These are phyloP conservation scores for Ceratocystis colombiana DNA, from an alignment of 2,329 filamentous ascomycete species.

Conservation along the genomic window DNA sequence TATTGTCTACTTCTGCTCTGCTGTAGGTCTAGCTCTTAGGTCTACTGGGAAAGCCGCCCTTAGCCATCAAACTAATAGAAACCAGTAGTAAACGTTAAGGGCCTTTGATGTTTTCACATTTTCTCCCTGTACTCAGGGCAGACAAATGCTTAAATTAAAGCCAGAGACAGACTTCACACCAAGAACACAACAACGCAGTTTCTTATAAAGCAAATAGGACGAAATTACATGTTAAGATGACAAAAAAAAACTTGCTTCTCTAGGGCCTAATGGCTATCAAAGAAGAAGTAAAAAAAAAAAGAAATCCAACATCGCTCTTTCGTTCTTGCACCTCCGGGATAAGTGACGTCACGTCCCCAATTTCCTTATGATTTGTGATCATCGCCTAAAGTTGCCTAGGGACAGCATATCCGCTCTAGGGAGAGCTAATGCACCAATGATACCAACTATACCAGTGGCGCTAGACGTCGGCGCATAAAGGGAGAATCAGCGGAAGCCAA, in stretches of 20 bases:
- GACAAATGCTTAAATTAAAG: too few relatives aligned
- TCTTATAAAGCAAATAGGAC: too few relatives aligned
- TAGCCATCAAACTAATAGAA: not conserved
- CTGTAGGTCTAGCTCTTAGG: not conserved
- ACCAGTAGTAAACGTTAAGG: not conserved
- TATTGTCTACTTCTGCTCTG: not conserved
- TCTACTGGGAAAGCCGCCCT: not conserved
- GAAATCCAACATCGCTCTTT: not conserved
- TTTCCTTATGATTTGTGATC: too few relatives aligned
- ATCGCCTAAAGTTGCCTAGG: not conserved
- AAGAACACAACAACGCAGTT: too few relatives aligned
- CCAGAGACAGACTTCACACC: too few relatives aligned
- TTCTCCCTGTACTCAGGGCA: conserved; percentile 13
- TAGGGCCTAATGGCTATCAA: not conserved
- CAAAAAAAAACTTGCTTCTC: not conserved
- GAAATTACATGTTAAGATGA: not conserved
- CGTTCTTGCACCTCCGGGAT: not conserved
- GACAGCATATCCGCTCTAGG: not conserved
- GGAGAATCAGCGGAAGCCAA: not conserved
- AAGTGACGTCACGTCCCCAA: too few relatives aligned
- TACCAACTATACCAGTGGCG: not conserved
- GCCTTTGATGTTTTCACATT: not conserved
- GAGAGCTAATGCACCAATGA: not conserved
- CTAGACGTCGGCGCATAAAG: not conserved
- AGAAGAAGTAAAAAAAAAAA: conserved; percentile 3